Evolutionary conservation across 108 stramenopile genomes (phyloP).

Genomic region (Parietichytrium sp.): DNA sequence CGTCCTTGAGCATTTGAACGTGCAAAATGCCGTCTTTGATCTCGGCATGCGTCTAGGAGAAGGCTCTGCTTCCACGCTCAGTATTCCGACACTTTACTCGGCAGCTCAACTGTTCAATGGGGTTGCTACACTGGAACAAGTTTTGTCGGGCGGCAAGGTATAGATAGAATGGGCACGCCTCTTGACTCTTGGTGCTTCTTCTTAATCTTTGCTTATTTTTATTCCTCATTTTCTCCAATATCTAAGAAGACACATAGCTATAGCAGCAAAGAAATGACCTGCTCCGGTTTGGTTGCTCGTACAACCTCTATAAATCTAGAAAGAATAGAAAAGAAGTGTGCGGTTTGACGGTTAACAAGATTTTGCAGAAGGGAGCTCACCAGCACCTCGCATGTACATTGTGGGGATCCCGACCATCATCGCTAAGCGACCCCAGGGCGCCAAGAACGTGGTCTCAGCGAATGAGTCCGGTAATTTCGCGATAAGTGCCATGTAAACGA

Average conservation of each 20-base stretch:
- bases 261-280: no score
- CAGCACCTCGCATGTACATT: neutral
- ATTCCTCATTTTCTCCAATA: no score
- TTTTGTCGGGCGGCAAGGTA: no score
- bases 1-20: neutral
- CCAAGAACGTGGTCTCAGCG: neutral
- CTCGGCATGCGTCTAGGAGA: neutral
- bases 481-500: slow-evolving; percentile 20
- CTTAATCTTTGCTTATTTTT: no score
- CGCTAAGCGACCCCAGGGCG: neutral
- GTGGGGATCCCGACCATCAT: neutral
- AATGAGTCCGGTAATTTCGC: neutral
- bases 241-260: no score
- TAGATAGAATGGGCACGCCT: no score
- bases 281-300: no score
- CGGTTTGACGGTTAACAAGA: no score
- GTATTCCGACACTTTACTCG: neutral
- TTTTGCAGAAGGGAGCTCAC: no score
- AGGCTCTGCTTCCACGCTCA: neutral
- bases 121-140: neutral
- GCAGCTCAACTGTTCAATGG: neutral
- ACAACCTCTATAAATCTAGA: no score
- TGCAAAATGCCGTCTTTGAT: neutral
- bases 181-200: no score
- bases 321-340: no score